phyloP scores from a whole-genome alignment of 257 asterid genomes.

The Ligustrum vulgare region DNA sequence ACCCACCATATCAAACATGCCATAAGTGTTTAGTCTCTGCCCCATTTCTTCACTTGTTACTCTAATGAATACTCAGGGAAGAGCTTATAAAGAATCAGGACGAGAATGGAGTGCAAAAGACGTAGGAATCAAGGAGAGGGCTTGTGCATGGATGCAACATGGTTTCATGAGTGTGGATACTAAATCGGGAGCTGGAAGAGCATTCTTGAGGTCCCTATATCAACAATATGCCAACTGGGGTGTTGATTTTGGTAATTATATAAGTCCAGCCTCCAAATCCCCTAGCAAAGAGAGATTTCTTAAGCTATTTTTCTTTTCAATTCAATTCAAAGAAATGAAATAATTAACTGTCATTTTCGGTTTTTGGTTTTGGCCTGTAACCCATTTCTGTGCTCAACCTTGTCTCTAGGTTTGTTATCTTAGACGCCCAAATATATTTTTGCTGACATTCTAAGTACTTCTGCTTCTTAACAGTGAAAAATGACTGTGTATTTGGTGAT shows the following conservation, averaged over 20 bases:
- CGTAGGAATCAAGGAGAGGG: conserved; percentile 70
- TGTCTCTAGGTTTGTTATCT: conserved; percentile 16
- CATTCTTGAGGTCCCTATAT: conserved; percentile 86
- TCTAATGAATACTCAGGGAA: conserved; percentile 52
- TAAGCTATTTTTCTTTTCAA: not conserved
- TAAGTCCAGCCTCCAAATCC: not conserved
- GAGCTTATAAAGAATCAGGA: conserved; percentile 73
- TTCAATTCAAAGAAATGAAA: not conserved
- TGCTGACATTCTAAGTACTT: conserved; percentile 17
- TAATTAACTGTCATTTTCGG: not conserved
- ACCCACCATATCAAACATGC: not conserved
- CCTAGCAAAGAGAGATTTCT: not conserved
- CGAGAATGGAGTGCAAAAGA: conserved; percentile 72
- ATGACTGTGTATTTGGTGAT: conserved; percentile 90
- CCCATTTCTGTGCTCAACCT: not conserved
- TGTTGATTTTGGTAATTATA: conserved; percentile 73
- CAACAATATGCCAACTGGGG: conserved; percentile 96
- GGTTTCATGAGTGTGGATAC: conserved; percentile 95
- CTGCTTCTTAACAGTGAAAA: conserved; percentile 63
- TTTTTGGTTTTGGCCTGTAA: not conserved
- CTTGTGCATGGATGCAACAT: conserved; percentile 82
- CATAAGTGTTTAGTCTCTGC: not conserved
- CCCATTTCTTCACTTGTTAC: not conserved
- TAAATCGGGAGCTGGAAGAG: conserved; percentile 81
- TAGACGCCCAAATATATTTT: not conserved